A percentile compares a stretch with the other conserved stretches of the same genome.
Conservation (phyloP, 345 rosid genomes). For the Anastatica hierochuntica region DNA sequence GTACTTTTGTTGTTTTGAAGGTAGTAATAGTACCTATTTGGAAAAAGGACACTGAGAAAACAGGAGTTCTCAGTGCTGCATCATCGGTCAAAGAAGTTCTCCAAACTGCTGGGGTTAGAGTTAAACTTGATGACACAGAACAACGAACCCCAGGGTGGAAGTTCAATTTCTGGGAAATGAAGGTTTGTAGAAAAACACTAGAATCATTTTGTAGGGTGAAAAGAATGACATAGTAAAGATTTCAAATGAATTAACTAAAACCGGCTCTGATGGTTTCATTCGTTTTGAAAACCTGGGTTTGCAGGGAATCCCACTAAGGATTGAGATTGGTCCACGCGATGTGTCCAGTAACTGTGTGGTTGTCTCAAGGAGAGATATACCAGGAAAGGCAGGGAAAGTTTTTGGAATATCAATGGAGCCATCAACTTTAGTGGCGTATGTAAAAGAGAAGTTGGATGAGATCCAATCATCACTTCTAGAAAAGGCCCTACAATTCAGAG, state of each 20-base stretch:
- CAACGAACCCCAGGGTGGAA: conserved; percentile 90
- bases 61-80: conserved; percentile 64
- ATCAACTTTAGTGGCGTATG: conserved; percentile 49
- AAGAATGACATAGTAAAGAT: background rate
- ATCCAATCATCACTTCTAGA: conserved; percentile 72
- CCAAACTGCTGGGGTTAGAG: conserved; percentile 55
- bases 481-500: conserved; percentile 57
- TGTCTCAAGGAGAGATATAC: conserved; percentile 81
- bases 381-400: conserved; percentile 84
- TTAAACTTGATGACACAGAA: conserved; percentile 83
- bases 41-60: conserved; percentile 70
- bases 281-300: conserved; percentile 8
- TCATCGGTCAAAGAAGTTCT: conserved; percentile 50
- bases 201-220: too few species aligned
- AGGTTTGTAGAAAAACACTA: conserved; percentile 52
- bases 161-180: conserved; percentile 97
- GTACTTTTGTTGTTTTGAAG: conserved; percentile 20
- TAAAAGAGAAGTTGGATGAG: conserved; percentile 85
- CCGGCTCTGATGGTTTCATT: background rate
- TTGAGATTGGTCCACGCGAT: conserved; percentile 95
- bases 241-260: too few species aligned
- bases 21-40: conserved; percentile 85
- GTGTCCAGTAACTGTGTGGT: conserved; percentile 74
- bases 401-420: conserved; percentile 91
- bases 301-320: conserved; percentile 78